Base-by-base conservation (phyloP, 1,139 yeast species). In the Debaryomyces robertsiae region DNA sequence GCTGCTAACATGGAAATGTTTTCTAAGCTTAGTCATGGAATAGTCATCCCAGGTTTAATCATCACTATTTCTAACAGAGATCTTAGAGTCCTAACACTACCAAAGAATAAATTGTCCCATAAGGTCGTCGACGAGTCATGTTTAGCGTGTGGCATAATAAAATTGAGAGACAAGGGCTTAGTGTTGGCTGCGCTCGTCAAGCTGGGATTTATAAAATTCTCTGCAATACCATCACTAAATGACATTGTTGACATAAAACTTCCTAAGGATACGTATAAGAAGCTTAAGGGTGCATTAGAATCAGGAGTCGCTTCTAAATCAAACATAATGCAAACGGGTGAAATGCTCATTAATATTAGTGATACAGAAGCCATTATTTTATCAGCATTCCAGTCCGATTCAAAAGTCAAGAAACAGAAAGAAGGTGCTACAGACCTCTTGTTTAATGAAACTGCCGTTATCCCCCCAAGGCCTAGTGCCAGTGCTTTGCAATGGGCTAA, bases 401-500 rank as follows among this genome's bases (percentile, higher is more conserved):
- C 65, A 9, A 61, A 65, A 65, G 65, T 29, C 42, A 59, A 27
- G 54, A 66, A 38, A 39, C 52, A 38, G 36, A 57, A 46, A 40
- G 55, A 53, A 10, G 57, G 55, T 10, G 40, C 57, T 6, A 71
- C 77, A 1, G 89, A 82, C 53, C 57, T 67, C 4, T 60, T 84
- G 25, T 84, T 82, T 61, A 80, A 83, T 49, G 80, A 77, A 16
- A 77, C 76, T 42, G 66, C 82, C 10, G 61, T 74, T 13, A 79
- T 86, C 9, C 95, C 96, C 1, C 79, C 81, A 17, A 74, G 98
- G 36, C 98, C 98, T 1, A 73, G 80, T 3, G 81, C 88, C 4
- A 80, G 90, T 38, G 80, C 95, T 0, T 69, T 88, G 40, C 94
- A 84, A 62, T 87, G 97, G 95, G 89, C 94, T 9, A 81, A 84